Conservation (phyloP, 495 filamentous ascomycete genomes). For the Aspergillus cavernicola region DNA sequence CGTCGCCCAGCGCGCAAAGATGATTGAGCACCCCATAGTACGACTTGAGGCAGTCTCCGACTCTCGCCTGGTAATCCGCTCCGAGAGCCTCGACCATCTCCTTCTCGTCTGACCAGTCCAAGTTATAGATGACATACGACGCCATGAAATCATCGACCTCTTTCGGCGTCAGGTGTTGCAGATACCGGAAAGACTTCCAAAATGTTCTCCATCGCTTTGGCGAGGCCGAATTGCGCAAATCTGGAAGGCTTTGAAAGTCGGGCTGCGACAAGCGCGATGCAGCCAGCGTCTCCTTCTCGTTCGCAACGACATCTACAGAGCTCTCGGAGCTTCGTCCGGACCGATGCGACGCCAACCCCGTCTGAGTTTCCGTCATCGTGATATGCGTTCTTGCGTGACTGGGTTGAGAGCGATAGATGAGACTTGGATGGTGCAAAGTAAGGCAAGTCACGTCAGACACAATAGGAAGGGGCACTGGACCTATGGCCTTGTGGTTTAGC, state of each 20-base stretch:
- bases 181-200: constrained; percentile 53
- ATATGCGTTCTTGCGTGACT: background rate
- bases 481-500: background rate
- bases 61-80: constrained; percentile 53
- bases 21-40: constrained; percentile 65
- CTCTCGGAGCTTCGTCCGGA: constrained; percentile 39
- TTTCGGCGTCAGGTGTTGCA: constrained; percentile 53
- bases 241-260: constrained; percentile 17
- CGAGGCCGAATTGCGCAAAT: constrained; percentile 45
- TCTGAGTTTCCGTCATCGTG: constrained; percentile 18
- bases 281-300: constrained; percentile 35
- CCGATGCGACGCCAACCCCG: constrained; percentile 20
- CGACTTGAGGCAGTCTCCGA: constrained; percentile 55
- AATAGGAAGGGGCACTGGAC: constrained; percentile 3
- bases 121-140: constrained; percentile 63
- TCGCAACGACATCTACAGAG: constrained; percentile 37
- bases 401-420: too few relatives aligned
- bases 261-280: constrained; percentile 16
- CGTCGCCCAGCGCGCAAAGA: constrained; percentile 61
- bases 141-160: constrained; percentile 64
- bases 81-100: constrained; percentile 57
- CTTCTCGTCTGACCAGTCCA: constrained; percentile 58
- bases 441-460: background rate
- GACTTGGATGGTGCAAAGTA: background rate
- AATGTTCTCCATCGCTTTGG: constrained; percentile 54